phyloP scores from a whole-genome alignment of 2,329 filamentous ascomycete genomes.

The Hyphodiscus sp. region DNA sequence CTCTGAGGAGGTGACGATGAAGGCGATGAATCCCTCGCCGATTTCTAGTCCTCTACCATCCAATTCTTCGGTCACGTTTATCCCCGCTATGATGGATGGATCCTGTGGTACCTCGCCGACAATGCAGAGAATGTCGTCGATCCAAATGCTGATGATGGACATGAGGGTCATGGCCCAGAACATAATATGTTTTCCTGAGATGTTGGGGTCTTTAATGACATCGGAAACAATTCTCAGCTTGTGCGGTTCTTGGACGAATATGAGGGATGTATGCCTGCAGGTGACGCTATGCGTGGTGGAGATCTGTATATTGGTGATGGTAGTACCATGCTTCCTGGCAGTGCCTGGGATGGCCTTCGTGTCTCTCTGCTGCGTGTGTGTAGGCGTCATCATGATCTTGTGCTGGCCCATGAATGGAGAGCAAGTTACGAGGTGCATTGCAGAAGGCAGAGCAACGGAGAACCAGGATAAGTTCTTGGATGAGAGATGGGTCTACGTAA shows the following conservation, averaged over 20 bases:
- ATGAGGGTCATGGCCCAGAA: conserved; percentile 9
- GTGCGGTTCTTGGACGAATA: neutral
- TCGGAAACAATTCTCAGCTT: neutral
- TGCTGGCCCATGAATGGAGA: conserved; percentile 8
- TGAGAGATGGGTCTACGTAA: conserved; percentile 14
- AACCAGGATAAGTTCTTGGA: conserved; percentile 5
- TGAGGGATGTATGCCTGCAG: conserved; percentile 10
- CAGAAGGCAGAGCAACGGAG: neutral
- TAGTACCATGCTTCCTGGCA: conserved; percentile 8
- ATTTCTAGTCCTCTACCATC: neutral
- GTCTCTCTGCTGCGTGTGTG: neutral
- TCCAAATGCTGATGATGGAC: conserved; percentile 2
- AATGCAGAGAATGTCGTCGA: conserved; percentile 3
- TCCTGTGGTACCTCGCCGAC: conserved; percentile 12
- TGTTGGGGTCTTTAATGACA: conserved; percentile 3
- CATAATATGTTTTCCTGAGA: conserved; percentile 6
- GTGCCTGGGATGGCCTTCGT: conserved; percentile 10
- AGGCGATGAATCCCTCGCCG: neutral
- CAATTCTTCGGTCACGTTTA: conserved; percentile 7
- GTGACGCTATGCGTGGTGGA: conserved; percentile 7
- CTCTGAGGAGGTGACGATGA: neutral
- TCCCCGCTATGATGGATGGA: conserved; percentile 15
- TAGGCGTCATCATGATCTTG: conserved; percentile 1
- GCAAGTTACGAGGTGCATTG: neutral
- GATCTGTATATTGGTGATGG: conserved; percentile 3